phyloP scores from a whole-genome alignment of 139 green algal genomes.

The Tetradesmus obliquus region DNA sequence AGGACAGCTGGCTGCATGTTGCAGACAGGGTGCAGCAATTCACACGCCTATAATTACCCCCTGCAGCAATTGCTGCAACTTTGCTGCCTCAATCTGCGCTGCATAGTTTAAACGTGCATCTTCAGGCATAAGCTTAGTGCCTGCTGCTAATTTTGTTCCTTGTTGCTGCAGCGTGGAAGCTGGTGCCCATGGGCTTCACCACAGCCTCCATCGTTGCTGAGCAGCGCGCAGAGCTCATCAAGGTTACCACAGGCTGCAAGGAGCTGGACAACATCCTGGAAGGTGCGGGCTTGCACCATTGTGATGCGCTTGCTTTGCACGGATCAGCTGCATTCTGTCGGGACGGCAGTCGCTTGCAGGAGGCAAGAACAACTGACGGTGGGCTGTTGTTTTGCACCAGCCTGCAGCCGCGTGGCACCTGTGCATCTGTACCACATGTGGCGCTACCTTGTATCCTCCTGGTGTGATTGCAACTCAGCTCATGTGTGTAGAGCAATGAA shows the following conservation, averaged over 20 bases:
- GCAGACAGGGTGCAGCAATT: too few species aligned
- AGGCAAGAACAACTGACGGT: neutral
- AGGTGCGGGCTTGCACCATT: conserved; percentile 55
- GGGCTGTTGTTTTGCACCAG: neutral
- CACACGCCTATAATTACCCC: too few species aligned
- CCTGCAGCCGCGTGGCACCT: neutral
- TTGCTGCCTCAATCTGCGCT: too few species aligned
- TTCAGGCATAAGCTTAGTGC: neutral
- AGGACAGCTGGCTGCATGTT: too few species aligned
- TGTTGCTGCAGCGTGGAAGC: conserved; percentile 85
- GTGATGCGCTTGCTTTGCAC: neutral
- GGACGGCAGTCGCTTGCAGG: neutral
- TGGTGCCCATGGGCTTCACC: conserved; percentile 96
- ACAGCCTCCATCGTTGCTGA: conserved; percentile 86
- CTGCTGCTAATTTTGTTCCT: neutral
- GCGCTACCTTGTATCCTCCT: too few species aligned
- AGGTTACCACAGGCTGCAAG: conserved; percentile 92
- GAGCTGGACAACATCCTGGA: conserved; percentile 94
- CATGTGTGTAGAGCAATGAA: too few species aligned
- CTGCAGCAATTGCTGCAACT: too few species aligned
- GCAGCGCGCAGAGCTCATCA: conserved; percentile 87
- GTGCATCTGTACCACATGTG: neutral
- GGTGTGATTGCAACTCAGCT: too few species aligned
- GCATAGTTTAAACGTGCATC: neutral
- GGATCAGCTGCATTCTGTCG: neutral